Conservation (phyloP, 768 basidiomycete species). For the Termitomyces sp. region DNA sequence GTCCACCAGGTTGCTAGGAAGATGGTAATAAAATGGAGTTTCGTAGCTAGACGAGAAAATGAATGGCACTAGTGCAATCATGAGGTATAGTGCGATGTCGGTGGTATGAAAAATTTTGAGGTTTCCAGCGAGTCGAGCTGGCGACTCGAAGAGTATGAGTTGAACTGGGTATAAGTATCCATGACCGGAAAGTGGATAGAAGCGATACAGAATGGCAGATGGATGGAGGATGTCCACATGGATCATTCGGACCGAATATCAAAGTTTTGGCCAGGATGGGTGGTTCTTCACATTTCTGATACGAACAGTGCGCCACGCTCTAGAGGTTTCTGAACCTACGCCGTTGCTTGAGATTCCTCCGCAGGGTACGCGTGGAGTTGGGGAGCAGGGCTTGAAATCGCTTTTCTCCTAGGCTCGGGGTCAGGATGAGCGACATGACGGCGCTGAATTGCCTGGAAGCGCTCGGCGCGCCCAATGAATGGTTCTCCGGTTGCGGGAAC, state of each 20-base stretch:
- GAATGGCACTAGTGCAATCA: neutral
- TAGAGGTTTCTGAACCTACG: neutral
- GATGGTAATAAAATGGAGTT: too few relatives aligned
- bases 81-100: neutral
- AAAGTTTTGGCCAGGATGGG: neutral
- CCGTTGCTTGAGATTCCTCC: neutral
- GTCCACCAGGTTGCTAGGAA: too few relatives aligned
- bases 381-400: neutral
- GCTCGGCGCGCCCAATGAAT: constrained; percentile 3
- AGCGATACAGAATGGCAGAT: neutral
- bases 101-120: neutral
- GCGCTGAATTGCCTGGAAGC: constrained; percentile 9
- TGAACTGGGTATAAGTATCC: too few relatives aligned
- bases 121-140: neutral
- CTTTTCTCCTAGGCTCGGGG: neutral
- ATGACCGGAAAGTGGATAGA: neutral
- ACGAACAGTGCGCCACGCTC: neutral
- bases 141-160: neutral
- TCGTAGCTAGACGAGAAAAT: neutral
- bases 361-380: neutral
- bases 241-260: neutral
- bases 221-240: neutral
- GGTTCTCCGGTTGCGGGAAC: neutral
- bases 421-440: neutral
- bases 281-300: neutral